Evolutionary conservation across 2,329 filamentous ascomycete genomes (phyloP), one percentile per base, ranked within the genome.

Genomic region (Verticillium nubilum): DNA sequence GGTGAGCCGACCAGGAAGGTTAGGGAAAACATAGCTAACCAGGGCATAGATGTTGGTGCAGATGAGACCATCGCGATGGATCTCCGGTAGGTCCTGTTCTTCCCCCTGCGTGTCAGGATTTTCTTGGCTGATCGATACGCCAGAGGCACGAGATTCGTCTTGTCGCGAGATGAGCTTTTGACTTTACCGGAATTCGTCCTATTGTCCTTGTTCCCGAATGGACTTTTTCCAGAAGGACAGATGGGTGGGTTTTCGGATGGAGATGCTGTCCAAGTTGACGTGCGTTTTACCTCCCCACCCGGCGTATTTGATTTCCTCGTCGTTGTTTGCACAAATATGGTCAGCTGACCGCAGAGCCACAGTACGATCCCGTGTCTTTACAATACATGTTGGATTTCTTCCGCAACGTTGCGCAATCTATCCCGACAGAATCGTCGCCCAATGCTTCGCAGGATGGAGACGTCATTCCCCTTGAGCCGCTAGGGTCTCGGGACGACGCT

Each of bases 341-440:
- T 12, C 7, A 52, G 61, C 52, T 27, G 28, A 54, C 37, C 13
- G 5, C 10, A 6, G 1, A 9, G 29, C 1, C 76, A 67, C 78
- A 99, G 95, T 99, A 98, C 78, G 95, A 99, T 75, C 94, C 95
- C 26, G 88, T 88, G 58, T 98, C 94, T 54, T 85, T 99, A 59
- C 92, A 98, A 76, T 99, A 98, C 78, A 99, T 99, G 95, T 86
- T 99, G 65, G 94, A 97, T 69, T 99, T 99, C 77, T 99, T 99
- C 80, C 90, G 95, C 65, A 88, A 88, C 66, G 94, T 99, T 64
- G 95, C 95, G 58, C 92, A 97, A 75, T 95, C 93, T n/a, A 98
- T 99, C 66, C 92, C 91, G 10, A 83, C 86, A 50, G 86, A 91
- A 63, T 78, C 84, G 29, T 91, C 90, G 57, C 86, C 88, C 33